phyloP scores from a whole-genome alignment of 208 protist species.

The Trypanosoma boissoni region DNA sequence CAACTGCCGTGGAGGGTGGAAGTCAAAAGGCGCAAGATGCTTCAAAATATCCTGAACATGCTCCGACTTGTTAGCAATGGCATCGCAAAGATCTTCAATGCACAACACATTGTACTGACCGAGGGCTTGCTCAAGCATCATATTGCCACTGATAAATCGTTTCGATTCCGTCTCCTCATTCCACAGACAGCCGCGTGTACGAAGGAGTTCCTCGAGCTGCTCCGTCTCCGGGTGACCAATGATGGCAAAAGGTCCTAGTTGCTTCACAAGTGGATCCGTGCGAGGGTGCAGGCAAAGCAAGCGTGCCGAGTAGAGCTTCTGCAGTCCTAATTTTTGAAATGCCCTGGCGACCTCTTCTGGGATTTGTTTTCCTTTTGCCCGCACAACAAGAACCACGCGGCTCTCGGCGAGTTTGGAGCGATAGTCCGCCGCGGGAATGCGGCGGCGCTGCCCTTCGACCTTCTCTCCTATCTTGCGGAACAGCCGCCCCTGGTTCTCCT shows the following conservation, averaged over 20 bases:
- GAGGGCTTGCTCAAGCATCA: constrained; percentile 82
- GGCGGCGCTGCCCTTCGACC: constrained; percentile 41
- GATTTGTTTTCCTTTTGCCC: constrained; percentile 77
- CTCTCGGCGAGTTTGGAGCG: constrained; percentile 37
- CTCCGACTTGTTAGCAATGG: constrained; percentile 53
- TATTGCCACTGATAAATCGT: constrained; percentile 83
- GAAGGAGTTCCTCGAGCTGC: constrained; percentile 80
- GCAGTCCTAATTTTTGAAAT: constrained; percentile 58
- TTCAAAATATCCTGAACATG: constrained; percentile 66
- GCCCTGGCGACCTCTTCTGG: constrained; percentile 67
- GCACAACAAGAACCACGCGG: constrained; percentile 67
- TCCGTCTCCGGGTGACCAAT: constrained; percentile 65
- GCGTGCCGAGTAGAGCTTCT: constrained; percentile 78
- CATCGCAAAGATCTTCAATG: constrained; percentile 86
- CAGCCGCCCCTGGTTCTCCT: constrained; percentile 52
- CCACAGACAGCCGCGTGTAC: constrained; percentile 77
- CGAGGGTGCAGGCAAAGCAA: constrained; percentile 52
- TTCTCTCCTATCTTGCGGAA: constrained; percentile 87
- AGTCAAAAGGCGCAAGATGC: constrained; percentile 84
- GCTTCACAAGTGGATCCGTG: constrained; percentile 67
- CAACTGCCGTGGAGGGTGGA: constrained; percentile 88
- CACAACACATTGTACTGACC: constrained; percentile 85
- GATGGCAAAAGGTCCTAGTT: constrained; percentile 77
- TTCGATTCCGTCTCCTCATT: constrained; percentile 69
- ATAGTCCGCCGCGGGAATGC: constrained; percentile 29